Base-by-base conservation (phyloP, 345 rosid genomes). In the Eucalyptus regnans region DNA sequence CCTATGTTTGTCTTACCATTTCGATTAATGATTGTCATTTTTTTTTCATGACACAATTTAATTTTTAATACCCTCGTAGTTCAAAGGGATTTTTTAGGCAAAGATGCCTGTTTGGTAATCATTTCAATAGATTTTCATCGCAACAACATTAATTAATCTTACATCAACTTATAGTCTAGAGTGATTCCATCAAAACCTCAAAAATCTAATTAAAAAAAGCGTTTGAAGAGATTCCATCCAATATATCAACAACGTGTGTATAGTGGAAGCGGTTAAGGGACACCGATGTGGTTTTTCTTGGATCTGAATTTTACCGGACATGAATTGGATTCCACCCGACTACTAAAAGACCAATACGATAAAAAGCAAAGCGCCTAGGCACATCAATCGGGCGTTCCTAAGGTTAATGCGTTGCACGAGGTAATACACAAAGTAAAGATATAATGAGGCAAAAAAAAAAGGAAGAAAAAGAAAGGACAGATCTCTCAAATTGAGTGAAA, bases 51-150 rank as follows among this genome's bases (percentile, higher is more conserved):
- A 64, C 0, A 64, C 37, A 3, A 64, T 15, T 4, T 56, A 16
- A 68, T 16, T 31, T 16, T 33, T 14, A 31, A 31, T 17, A 9
- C 6, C 23, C 23, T 20, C 14, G 0, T 3, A 18, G 13, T 37
- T 37, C 11, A 3, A 6, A 71, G 12, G 27, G 27, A 37, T 71
- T 1, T 37, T 68, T 43, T 37, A 5, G 0, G 0, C 12, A 18
- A 68, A 68, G 23, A 68, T 68, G 44, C 44, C 2, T 0, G 3
- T 9, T 9, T 10, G 46, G 6, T 17, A 23, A 71, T 71, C 81
- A 5, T 71, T 37, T 6, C 13, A 37, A 17, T 37, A 71, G 3
- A 71, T 18, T 71, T 20, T 76, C 23, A 76, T 12, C 48, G 3
- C 23, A 6, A 41, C 48, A 4, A 37, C 5, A 44, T 41, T 76